Evolutionary conservation across 257 asterid species (phyloP), one percentile per base, ranked within the genome.

Genomic region (Echium plantagineum): DNA sequence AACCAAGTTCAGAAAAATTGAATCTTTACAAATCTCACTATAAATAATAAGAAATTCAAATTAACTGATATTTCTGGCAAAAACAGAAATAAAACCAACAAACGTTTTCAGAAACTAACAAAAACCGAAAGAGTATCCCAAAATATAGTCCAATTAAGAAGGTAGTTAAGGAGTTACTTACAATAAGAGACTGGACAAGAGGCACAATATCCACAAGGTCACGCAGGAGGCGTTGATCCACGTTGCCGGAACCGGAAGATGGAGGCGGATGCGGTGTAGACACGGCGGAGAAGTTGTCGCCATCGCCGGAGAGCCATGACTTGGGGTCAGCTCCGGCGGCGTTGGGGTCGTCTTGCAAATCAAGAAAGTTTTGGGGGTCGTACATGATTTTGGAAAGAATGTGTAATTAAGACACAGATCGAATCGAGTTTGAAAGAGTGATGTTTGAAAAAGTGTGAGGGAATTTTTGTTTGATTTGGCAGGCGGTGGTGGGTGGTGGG

Each of bases 151-250:
- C 38, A 31, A 15, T 20, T 47, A 22, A 24, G 20, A 64, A 65
- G 16, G 55, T 32, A 69, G 66, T 56, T 58, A 57, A 47, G 79
- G 71, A 24, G 18, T 26, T 13, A 12, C 55, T 79, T 63, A 91
- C 98, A 71, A 91, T 91, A 70, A 88, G 95, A 3, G 95, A 76
- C 78, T 85, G 94, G 59, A 91, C 94, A 32, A 91, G 96, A 6
- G 98, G 98, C 59, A 91, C 82, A 60, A 91, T 85, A 89, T 88
- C 83, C 7, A 84, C 94, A 0, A 91, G 87, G 63, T 91, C 75
- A 60, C 77, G 78, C 52, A 72, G 83, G 30, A 91, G 86, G 38
- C 68, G 81, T 0, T 84, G 94, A 81, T 91, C 97, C 51, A 84
- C 83, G 65, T 68, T 81, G 9, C 85, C 87, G 72, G 86, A 67